These are phyloP conservation scores for Prunus campanulata DNA, from an alignment of 306 rosid genomes.

Conservation along the genomic window DNA sequence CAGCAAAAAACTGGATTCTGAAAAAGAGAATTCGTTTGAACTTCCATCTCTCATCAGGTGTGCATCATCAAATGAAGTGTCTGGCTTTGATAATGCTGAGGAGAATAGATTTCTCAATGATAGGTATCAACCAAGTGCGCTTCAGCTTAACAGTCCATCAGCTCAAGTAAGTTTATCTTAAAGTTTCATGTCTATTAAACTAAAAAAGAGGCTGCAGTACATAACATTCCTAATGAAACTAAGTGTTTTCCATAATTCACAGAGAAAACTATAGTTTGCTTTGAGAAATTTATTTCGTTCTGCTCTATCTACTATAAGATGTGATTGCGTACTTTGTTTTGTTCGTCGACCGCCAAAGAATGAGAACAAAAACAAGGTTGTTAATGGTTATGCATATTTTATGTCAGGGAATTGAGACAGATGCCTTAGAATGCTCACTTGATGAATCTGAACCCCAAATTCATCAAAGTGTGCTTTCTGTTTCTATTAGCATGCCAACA, in stretches of 20 bases:
- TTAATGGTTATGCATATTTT: neutral
- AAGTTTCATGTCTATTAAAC: neutral
- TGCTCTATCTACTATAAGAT: too few species aligned
- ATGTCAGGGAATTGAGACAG: slow-evolving; percentile 40
- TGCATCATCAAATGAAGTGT: slow-evolving; percentile 52
- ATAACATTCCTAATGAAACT: too few species aligned
- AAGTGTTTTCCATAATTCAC: too few species aligned
- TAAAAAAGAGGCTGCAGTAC: too few species aligned
- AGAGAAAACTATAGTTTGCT: too few species aligned
- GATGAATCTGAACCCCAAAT: slow-evolving; percentile 27
- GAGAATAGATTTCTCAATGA: slow-evolving; percentile 6
- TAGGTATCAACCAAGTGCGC: slow-evolving; percentile 14
- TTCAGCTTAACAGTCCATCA: slow-evolving; percentile 26
- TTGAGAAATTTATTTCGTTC: too few species aligned
- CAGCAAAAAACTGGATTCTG: slow-evolving; percentile 16
- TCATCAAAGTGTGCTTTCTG: slow-evolving; percentile 53
- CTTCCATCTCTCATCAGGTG: slow-evolving; percentile 55
- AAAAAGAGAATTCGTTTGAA: slow-evolving; percentile 28
- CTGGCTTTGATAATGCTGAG: slow-evolving; percentile 49
- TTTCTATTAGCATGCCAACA: slow-evolving; percentile 81
- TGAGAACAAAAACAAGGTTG: too few species aligned
- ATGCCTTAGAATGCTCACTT: slow-evolving; percentile 15
- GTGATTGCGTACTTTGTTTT: too few species aligned
- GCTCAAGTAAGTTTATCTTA: slow-evolving; percentile 36
- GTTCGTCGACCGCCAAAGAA: too few species aligned